Conservation (phyloP, 2,329 filamentous ascomycete genomes). For the Bretziella fagacearum region DNA sequence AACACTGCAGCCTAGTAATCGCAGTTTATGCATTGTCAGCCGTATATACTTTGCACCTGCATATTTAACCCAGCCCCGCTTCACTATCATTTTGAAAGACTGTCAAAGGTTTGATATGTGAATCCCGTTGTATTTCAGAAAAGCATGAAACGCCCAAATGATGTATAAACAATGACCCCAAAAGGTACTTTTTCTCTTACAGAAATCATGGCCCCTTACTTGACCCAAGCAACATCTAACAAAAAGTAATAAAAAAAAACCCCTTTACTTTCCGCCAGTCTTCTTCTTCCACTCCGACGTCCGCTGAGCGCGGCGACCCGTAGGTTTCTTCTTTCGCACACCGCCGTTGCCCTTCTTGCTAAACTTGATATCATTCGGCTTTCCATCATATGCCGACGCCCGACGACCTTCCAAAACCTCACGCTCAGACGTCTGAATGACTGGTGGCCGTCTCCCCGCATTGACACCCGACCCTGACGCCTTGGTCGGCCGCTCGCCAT, state of each 20-base stretch:
- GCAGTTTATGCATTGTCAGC: too few relatives aligned
- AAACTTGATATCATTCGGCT: conserved; percentile 43
- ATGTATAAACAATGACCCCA: background rate
- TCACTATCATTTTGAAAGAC: background rate
- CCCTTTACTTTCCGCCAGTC: conserved; percentile 5
- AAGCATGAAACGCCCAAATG: background rate
- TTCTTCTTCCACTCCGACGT: conserved; percentile 31
- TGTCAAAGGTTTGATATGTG: too few relatives aligned
- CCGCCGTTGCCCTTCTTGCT: conserved; percentile 35
- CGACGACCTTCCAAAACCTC: conserved; percentile 64
- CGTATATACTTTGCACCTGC: too few relatives aligned
- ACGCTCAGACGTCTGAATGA: conserved; percentile 42
- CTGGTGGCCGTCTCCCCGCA: conserved; percentile 16
- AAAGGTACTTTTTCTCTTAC: background rate
- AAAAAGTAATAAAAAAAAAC: background rate
- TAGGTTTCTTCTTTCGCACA: conserved; percentile 23
- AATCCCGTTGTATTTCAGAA: background rate
- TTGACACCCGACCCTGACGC: conserved; percentile 11
- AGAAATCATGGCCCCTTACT: background rate
- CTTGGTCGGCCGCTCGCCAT: conserved; percentile 10
- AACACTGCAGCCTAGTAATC: too few relatives aligned
- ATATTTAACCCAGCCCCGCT: too few relatives aligned
- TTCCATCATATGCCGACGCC: conserved; percentile 49
- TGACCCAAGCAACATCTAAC: background rate
- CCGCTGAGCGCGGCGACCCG: conserved; percentile 25